phyloP scores from a whole-genome alignment of 2,329 filamentous ascomycete species.

The Arthrobotrys musiformis region DNA sequence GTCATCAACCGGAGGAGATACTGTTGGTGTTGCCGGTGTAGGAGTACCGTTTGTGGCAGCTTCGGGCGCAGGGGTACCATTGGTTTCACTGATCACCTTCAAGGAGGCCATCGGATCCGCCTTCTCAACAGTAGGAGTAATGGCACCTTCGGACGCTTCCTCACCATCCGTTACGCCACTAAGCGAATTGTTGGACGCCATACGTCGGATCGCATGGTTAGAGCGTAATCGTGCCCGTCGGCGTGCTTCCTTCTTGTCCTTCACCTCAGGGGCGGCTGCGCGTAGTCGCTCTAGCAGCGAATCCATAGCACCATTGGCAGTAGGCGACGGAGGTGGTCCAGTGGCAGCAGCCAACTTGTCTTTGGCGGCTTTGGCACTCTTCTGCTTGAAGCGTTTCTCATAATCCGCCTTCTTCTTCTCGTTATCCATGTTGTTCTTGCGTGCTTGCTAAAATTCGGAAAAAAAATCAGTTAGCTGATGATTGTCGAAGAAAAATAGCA shows the following conservation, averaged over 20 bases:
- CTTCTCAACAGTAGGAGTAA: constrained; percentile 39
- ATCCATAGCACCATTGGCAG: constrained; percentile 91
- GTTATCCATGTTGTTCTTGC: constrained; percentile 85
- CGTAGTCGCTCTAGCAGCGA: constrained; percentile 92
- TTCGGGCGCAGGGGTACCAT: constrained; percentile 1
- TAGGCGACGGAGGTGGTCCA: constrained; percentile 71
- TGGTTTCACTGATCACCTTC: constrained; percentile 33
- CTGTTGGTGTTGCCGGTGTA: not conserved
- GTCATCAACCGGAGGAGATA: constrained; percentile 14
- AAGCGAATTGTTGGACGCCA: constrained; percentile 53
- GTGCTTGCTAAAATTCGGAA: constrained; percentile 68
- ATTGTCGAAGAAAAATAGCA: not conserved
- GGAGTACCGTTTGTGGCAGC: constrained; percentile 3
- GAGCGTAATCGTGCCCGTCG: constrained; percentile 77
- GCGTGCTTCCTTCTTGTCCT: constrained; percentile 88
- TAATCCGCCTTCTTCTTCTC: constrained; percentile 87
- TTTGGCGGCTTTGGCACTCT: constrained; percentile 40
- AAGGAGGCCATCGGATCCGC: constrained; percentile 19
- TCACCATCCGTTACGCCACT: constrained; percentile 50
- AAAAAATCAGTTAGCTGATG: constrained; percentile 27
- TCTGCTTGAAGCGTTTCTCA: constrained; percentile 71
- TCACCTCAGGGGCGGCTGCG: constrained; percentile 87
- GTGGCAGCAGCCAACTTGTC: constrained; percentile 24
- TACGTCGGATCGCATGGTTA: constrained; percentile 44
- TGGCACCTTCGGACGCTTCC: constrained; percentile 37